These are phyloP conservation scores for Pythium folliculosum DNA, from an alignment of 352 stramenopile genomes.

Conservation along the genomic window DNA sequence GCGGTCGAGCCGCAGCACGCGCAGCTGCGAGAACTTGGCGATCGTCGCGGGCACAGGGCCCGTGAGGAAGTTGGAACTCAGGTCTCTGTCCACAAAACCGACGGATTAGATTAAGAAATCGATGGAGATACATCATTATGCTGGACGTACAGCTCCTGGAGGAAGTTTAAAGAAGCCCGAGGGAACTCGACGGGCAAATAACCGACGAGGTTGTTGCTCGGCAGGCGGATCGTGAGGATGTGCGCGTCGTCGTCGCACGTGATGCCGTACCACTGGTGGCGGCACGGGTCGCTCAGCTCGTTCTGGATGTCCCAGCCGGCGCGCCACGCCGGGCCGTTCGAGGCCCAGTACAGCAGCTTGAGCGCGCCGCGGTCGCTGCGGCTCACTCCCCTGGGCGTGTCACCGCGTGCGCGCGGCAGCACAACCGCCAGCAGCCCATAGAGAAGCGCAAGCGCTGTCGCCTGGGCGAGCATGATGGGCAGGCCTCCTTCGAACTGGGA, in stretches of 20 bases:
- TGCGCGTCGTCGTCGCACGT: conserved; percentile 50
- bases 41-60: conserved; percentile 49
- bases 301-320: conserved; percentile 68
- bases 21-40: conserved; percentile 37
- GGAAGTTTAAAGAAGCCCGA: conserved; percentile 41
- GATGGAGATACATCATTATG: background rate
- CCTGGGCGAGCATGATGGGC: background rate
- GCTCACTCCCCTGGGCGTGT: conserved; percentile 20
- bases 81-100: conserved; percentile 35
- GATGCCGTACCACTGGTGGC: conserved; percentile 72
- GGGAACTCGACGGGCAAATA: conserved; percentile 56
- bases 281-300: conserved; percentile 61
- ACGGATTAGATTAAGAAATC: background rate
- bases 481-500: no score
- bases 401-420: background rate
- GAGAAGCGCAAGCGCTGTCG: background rate
- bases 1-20: conserved; percentile 53
- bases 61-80: conserved; percentile 73
- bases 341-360: conserved; percentile 69
- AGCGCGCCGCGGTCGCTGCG: conserved; percentile 62
- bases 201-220: conserved; percentile 66
- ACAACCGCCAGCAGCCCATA: background rate
- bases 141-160: conserved; percentile 55
- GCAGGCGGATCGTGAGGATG: conserved; percentile 57
- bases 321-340: conserved; percentile 49